Evolutionary conservation across 208 protist species (phyloP).

Genomic region (Angomonas ambiguus): DNA sequence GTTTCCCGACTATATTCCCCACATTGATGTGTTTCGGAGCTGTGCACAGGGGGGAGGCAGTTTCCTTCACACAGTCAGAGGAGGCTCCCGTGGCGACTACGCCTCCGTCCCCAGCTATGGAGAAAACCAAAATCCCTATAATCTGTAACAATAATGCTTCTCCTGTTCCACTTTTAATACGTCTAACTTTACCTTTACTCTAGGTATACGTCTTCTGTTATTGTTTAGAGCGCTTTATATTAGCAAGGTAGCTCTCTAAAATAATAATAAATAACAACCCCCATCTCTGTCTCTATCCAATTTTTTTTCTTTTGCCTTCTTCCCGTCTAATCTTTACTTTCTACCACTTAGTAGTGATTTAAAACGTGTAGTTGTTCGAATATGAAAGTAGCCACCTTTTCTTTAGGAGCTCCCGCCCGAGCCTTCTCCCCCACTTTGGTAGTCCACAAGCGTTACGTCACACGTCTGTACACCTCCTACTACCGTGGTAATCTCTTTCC

Average conservation of each 20-base stretch:
- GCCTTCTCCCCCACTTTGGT: slow-evolving; percentile 17
- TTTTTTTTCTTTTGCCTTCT: no score
- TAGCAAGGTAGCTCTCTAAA: no score
- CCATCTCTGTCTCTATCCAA: no score
- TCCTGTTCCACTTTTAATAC: not conserved
- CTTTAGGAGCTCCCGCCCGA: not conserved
- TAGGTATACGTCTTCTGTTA: not conserved
- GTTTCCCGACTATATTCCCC: slow-evolving; percentile 75
- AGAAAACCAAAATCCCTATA: not conserved
- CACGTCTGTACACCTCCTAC: slow-evolving; percentile 85
- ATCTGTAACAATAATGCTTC: not conserved
- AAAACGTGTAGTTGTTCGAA: no score
- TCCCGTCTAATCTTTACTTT: not conserved
- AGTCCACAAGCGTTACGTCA: slow-evolving; percentile 52
- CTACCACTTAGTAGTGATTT: not conserved
- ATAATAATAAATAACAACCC: no score
- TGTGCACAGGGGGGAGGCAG: slow-evolving; percentile 11
- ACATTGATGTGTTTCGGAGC: slow-evolving; percentile 31
- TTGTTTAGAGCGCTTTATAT: no score
- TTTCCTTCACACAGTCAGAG: slow-evolving; percentile 9
- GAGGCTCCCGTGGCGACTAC: slow-evolving; percentile 11
- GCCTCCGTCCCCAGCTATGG: not conserved
- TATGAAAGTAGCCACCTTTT: not conserved
- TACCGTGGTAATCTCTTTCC: slow-evolving; percentile 73
- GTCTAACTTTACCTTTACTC: no score